These are phyloP conservation scores for Musa schizocarpa DNA, from an alignment of 176 grass and related monocot genomes.

Conservation along the genomic window DNA sequence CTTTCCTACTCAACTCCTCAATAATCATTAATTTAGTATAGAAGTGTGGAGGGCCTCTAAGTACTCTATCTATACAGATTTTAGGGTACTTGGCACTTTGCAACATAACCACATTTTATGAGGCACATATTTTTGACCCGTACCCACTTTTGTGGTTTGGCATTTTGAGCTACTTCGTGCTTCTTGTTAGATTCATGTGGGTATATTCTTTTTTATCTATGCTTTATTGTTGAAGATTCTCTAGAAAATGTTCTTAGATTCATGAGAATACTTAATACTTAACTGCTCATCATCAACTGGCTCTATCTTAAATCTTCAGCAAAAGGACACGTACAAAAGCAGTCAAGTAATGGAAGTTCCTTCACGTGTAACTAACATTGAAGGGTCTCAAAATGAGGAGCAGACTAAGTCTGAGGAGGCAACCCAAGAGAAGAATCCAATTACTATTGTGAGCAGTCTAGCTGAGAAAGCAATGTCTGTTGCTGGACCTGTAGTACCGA, in stretches of 20 bases:
- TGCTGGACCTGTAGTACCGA: conserved; percentile 80
- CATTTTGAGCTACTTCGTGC: no score
- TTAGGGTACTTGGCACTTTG: no score
- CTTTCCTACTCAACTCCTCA: no score
- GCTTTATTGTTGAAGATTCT: neutral
- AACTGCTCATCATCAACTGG: neutral
- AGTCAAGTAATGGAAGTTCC: conserved; percentile 24
- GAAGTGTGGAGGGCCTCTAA: neutral
- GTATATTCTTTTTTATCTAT: neutral
- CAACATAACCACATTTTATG: no score
- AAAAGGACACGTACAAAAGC: conserved; percentile 18
- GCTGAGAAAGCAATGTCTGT: conserved; percentile 96
- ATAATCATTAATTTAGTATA: no score
- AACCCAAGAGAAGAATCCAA: conserved; percentile 44
- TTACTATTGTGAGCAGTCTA: conserved; percentile 61
- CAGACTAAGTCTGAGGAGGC: conserved; percentile 31
- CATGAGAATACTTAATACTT: neutral
- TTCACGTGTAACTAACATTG: conserved; percentile 16
- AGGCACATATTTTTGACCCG: no score
- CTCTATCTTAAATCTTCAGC: conserved; percentile 14
- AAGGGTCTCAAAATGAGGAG: neutral
- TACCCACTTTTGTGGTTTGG: no score
- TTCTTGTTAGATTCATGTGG: no score
- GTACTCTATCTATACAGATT: neutral
- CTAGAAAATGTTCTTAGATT: neutral